Evolutionary conservation across 805 yeast genomes (phyloP).

Genomic region (Candida rishiriensis): DNA sequence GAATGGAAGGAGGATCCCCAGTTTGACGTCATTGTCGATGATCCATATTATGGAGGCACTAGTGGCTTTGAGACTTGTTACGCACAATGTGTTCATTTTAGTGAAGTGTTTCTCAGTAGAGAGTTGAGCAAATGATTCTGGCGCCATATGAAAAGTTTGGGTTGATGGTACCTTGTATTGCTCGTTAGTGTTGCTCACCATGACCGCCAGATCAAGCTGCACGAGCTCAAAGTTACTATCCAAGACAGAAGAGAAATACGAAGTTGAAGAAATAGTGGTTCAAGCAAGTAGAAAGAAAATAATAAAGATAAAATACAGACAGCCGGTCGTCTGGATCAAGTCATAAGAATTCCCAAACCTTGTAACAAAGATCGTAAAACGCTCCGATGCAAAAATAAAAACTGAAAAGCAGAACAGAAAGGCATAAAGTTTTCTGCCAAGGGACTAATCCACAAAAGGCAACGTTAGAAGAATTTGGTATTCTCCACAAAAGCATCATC

Average conservation of each 20-base stretch:
- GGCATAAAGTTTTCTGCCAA: not conserved
- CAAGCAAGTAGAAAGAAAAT: not conserved
- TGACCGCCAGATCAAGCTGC: too few species aligned
- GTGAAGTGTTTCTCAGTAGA: conserved; percentile 58
- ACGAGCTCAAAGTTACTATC: too few species aligned
- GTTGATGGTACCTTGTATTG: not conserved
- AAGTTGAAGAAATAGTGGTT: too few species aligned
- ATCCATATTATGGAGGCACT: conserved; percentile 89
- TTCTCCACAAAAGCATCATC: conserved; percentile 30
- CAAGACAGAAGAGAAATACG: too few species aligned
- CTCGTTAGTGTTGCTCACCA: too few species aligned
- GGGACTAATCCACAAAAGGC: too few species aligned
- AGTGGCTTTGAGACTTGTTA: conserved; percentile 80
- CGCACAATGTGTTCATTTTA: conserved; percentile 69
- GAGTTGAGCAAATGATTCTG: conserved; percentile 28
- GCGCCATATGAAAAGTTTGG: too few species aligned
- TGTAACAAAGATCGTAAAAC: too few species aligned
- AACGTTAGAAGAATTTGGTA: too few species aligned
- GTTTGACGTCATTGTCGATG: conserved; percentile 62
- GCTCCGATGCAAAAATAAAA: not conserved
- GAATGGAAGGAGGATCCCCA: conserved; percentile 60
- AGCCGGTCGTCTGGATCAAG: not conserved
- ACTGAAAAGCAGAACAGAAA: not conserved
- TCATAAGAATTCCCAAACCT: not conserved
- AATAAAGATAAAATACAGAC: not conserved